Base-by-base conservation (phyloP, 768 basidiomycete genomes). In the Pleurotus ostreatus region DNA sequence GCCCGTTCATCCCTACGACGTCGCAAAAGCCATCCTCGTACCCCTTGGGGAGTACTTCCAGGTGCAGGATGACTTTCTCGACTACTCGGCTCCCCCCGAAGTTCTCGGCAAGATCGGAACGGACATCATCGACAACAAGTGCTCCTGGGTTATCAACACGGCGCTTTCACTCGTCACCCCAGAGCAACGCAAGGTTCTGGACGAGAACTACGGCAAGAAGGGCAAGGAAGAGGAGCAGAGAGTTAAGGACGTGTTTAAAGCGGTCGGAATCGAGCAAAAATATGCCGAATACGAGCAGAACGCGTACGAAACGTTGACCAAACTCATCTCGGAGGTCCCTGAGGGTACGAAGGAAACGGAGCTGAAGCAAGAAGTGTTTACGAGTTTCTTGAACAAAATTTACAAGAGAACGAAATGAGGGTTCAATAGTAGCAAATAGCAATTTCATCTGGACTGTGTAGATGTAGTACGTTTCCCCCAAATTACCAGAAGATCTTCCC, bases 31-130 rank as follows among this genome's bases (percentile, higher is more conserved):
- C 45, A 94, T 99, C 68, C 83, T 98, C 41, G 74, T 98, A 55
- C 92, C 92, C 3, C 80, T 98, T 56, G 96, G 96, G 47, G 94
- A 97, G 71, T 99, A 98, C 74, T 98, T 98, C 85, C 96, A 99
- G 73, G 81, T 96, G 57, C 96, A 99, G 72, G 96, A 98, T 68
- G 96, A 98, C 73, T 98, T 87, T 73, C 83, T 98, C 64, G 97
- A 99, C 71, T 97, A 84, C 68, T 86, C 89, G 16, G 94, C 88
- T 4, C 82, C 90, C 6, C 92, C 94, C 0, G 94, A 94, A 71
- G 80, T 89, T 63, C 89, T 98, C 51, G 96, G 96, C 46, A 98
- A 99, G 75, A 85, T 99, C 57, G 97, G 96, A 18, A 98, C 96
- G 13, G 97, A 98, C 70, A 99, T 99, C 65, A 70, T 98, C 57